These are phyloP conservation scores for Funneliformis caledonium DNA, from an alignment of 371 early-diverging fungal species.

Conservation along the genomic window DNA sequence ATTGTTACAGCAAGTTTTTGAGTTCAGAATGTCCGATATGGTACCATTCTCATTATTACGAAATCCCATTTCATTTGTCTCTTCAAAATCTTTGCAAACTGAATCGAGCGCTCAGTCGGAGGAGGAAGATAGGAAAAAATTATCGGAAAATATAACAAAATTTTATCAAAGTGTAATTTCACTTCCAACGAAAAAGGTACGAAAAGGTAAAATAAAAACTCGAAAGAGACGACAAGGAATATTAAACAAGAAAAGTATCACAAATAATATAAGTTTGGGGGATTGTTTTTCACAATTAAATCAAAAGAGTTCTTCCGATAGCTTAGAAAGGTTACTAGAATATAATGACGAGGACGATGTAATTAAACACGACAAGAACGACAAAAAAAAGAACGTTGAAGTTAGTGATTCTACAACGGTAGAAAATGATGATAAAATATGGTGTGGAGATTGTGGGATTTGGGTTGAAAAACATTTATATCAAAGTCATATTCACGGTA, in stretches of 20 bases:
- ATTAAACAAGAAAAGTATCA: not conserved
- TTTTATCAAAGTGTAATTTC: constrained; percentile 28
- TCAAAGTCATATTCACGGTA: constrained; percentile 8
- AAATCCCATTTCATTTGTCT: not conserved
- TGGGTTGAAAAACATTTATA: not conserved
- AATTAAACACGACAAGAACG: not conserved
- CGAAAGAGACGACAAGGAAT: not conserved
- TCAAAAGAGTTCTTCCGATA: not conserved
- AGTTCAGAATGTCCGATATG: not conserved
- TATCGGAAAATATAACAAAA: not conserved
- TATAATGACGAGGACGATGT: not conserved
- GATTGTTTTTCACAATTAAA: not conserved
- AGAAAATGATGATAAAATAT: not conserved
- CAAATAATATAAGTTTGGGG: not conserved
- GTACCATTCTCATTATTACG: not conserved
- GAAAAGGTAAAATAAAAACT: not conserved
- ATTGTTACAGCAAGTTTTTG: not conserved
- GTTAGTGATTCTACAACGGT: not conserved
- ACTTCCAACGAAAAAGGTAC: not conserved
- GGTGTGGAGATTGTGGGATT: not conserved
- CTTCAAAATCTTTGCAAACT: not conserved
- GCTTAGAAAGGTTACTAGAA: not conserved
- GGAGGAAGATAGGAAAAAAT: not conserved
- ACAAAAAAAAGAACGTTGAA: not conserved
- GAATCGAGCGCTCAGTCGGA: not conserved